Conservation (phyloP, 805 yeast genomes). For the Wickerhamomyces sydowiorum region DNA sequence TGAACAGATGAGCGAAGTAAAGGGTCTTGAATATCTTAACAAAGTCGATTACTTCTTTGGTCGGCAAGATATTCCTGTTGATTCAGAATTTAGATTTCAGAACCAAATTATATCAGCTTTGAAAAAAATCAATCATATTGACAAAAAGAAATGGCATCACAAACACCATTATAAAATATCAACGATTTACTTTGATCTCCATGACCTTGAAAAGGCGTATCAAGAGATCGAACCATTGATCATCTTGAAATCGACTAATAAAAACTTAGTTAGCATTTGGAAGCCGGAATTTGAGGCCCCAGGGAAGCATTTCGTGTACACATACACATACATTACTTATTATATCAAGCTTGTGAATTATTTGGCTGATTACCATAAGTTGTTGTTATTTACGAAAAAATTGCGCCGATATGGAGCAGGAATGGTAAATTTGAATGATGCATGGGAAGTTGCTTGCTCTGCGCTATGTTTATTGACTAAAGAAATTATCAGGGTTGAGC, state of each 20-base stretch:
- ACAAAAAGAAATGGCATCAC: slow-evolving; percentile 91
- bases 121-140: slow-evolving; percentile 43
- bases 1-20: slow-evolving; percentile 27
- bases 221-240: slow-evolving; percentile 61
- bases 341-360: slow-evolving; percentile 50
- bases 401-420: slow-evolving; percentile 74
- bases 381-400: slow-evolving; percentile 61
- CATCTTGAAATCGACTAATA: slow-evolving; percentile 58
- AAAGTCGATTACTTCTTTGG: slow-evolving; percentile 28
- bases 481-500: slow-evolving; percentile 34
- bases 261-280: slow-evolving; percentile 83
- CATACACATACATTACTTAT: slow-evolving; percentile 61
- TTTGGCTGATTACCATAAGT: slow-evolving; percentile 49
- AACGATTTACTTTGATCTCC: slow-evolving; percentile 44
- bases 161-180: slow-evolving; percentile 74
- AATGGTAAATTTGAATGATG: slow-evolving; percentile 56
- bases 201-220: slow-evolving; percentile 48
- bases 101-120: slow-evolving; percentile 43
- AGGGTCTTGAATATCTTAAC: slow-evolving; percentile 36
- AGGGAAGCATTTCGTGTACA: slow-evolving; percentile 85
- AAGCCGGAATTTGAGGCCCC: slow-evolving; percentile 88
- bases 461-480: slow-evolving; percentile 48
- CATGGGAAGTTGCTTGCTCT: slow-evolving; percentile 62
- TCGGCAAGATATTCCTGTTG: slow-evolving; percentile 15
- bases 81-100: slow-evolving; percentile 11